Conservation (phyloP, 2,329 filamentous ascomycete genomes). For the Hymenoscyphus infarciens region DNA sequence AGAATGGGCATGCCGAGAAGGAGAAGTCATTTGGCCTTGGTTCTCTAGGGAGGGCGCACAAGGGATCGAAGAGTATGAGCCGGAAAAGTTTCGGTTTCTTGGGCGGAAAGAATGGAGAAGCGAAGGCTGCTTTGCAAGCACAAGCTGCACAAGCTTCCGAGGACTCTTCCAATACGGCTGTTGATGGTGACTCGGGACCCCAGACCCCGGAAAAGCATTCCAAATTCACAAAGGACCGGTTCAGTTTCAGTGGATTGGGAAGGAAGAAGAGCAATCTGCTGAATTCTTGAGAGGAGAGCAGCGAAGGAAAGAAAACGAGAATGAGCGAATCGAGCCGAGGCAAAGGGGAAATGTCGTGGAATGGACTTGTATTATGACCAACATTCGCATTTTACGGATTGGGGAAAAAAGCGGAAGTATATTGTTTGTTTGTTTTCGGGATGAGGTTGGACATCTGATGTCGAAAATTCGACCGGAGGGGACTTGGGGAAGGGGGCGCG, state of each 20-base stretch:
- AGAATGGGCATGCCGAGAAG: constrained; percentile 32
- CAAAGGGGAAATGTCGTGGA: not conserved
- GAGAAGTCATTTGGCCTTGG: constrained; percentile 40
- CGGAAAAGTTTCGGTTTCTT: constrained; percentile 70
- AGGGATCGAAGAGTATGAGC: constrained; percentile 73
- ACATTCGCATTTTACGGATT: constrained; percentile 13
- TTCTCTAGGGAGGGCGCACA: constrained; percentile 51
- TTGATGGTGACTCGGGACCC: constrained; percentile 28
- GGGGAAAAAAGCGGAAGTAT: constrained; percentile 3
- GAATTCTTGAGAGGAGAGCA: constrained; percentile 30
- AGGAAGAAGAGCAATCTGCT: constrained; percentile 65
- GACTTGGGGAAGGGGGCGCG: not conserved
- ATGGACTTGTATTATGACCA: constrained; percentile 16
- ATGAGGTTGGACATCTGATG: too few species aligned
- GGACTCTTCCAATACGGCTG: constrained; percentile 24
- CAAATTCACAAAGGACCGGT: constrained; percentile 56
- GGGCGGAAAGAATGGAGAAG: constrained; percentile 45
- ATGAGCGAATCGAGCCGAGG: not conserved
- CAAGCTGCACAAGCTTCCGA: constrained; percentile 7
- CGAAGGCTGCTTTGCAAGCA: constrained; percentile 11
- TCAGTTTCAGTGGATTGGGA: constrained; percentile 60
- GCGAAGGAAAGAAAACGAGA: not conserved
- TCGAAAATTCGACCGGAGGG: too few species aligned
- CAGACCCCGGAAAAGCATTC: constrained; percentile 42
- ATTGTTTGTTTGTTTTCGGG: too few species aligned